Percentiles rank a stretch among this genome's conserved stretches.
Conservation (phyloP, 768 basidiomycete genomes). For the Boletus sp. region DNA sequence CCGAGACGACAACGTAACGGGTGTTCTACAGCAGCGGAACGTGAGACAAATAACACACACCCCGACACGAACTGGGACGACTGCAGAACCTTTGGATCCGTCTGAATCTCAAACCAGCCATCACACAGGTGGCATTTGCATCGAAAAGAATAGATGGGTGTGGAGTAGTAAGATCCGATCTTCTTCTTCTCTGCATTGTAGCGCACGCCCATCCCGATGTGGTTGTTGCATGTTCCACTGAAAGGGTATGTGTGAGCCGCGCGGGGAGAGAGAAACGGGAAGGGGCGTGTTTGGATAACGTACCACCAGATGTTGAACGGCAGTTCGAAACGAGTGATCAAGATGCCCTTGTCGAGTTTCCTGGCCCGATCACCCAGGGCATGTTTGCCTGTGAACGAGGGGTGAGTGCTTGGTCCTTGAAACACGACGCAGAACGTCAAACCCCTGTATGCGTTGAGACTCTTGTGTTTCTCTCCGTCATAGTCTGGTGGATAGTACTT, state of each 20-base stretch:
- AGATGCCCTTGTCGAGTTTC: slow-evolving; percentile 93
- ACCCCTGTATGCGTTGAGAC: slow-evolving; percentile 74
- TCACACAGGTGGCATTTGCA: slow-evolving; percentile 98
- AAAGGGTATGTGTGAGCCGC: not conserved
- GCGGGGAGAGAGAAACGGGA: no score
- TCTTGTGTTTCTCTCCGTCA: slow-evolving; percentile 65
- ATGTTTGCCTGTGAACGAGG: slow-evolving; percentile 69
- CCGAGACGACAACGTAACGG: slow-evolving; percentile 86
- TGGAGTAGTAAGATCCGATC: slow-evolving; percentile 90
- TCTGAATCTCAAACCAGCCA: slow-evolving; percentile 97
- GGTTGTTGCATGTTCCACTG: slow-evolving; percentile 91
- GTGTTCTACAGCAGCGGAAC: slow-evolving; percentile 63
- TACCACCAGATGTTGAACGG: slow-evolving; percentile 98
- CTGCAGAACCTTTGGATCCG: slow-evolving; percentile 82
- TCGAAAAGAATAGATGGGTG: slow-evolving; percentile 90
- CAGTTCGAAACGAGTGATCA: slow-evolving; percentile 93
- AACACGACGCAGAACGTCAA: not conserved
- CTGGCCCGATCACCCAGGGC: slow-evolving; percentile 90
- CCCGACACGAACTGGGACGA: not conserved
- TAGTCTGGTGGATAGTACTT: slow-evolving; percentile 80
- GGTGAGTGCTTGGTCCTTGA: not conserved
- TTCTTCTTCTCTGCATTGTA: slow-evolving; percentile 99
- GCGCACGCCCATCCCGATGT: slow-evolving; percentile 99
- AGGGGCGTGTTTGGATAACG: slow-evolving; percentile 18
- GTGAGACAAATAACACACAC: not conserved